Evolutionary conservation across 768 basidiomycete species (phyloP), one percentile per base, ranked within the genome.

Genomic region (Rhodotorula graminis): DNA sequence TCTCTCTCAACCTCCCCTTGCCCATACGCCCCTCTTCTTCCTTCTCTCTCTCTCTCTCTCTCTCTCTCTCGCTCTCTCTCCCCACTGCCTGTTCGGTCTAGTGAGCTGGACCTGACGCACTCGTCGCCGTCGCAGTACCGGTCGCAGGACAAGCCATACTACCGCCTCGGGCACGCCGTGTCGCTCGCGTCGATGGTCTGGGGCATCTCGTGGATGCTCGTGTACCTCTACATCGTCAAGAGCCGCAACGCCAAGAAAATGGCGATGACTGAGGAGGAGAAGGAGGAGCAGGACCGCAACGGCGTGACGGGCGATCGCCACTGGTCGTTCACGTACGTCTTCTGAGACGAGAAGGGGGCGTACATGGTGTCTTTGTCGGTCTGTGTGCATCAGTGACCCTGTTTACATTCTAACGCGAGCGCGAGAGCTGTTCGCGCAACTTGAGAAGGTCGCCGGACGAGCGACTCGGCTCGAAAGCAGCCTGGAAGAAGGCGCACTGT

Each of bases 221-320:
- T 72, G 47, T 62, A 67, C n/a, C 55, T 57, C 0, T 64, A 37
- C 61, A 7, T 72, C 21, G 58, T 57, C 50, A 52, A 52, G 44
- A 23, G 31, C 25, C 65, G 63, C 29, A 74, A 74, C 60, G 69
- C 69, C 14, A 53, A 44, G 42, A 74, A 74, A 60, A 29, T 62
- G 23, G 66, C 63, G 1, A 60, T 74, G 66, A 71, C 69, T 11
- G 55, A 64, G 40, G 69, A 71, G 40, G 69, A 74, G 65, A 74
- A 61, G 64, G 52, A 61, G 16, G 65, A 52, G 21, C 31, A 64
- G 55, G 69, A 67, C 49, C 47, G 29, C 16, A 49, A 47, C 42
- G 69, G 69, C 27, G 69, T 60, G 18, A 70, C 64, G 19, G 69
- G 73, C 2, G 73, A 74, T 29, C 23, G 55, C 8, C 73, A 74